A percentile compares a stretch with the other conserved stretches of the same genome.
phyloP scores from a whole-genome alignment of 345 rosid genomes.

The Populus deltoides region DNA sequence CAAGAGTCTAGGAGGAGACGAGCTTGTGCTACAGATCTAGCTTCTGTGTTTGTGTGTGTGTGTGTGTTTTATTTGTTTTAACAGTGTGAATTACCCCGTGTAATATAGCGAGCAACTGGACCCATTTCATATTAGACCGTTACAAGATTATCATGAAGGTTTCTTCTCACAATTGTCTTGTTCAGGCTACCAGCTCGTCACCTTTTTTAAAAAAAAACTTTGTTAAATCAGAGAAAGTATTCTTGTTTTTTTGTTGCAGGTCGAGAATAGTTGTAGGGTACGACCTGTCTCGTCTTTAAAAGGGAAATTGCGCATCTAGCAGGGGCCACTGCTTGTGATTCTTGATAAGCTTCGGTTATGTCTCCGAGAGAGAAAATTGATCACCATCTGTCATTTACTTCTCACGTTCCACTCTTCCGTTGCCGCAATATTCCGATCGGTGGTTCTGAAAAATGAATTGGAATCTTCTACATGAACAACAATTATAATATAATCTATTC shows the following conservation, averaged over 20 bases:
- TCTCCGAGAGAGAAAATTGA: not conserved
- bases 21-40: no score
- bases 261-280: not conserved
- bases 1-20: no score
- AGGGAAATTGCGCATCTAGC: not conserved
- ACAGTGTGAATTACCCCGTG: no score
- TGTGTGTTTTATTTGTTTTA: no score
- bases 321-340: not conserved
- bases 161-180: not conserved
- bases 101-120: no score
- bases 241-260: not conserved
- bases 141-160: not conserved
- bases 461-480: no score
- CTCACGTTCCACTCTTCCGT: not conserved
- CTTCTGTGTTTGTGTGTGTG: no score
- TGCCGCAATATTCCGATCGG: no score
- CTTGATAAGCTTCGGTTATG: not conserved
- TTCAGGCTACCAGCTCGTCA: not conserved
- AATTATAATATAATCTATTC: no score
- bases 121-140: slow-evolving; percentile 4
- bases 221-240: not conserved
- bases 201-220: not conserved
- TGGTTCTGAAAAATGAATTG: no score
- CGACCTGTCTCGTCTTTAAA: not conserved
- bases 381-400: not conserved